phyloP scores from a whole-genome alignment of 257 asterid species.

The Primulina huaijiensis region DNA sequence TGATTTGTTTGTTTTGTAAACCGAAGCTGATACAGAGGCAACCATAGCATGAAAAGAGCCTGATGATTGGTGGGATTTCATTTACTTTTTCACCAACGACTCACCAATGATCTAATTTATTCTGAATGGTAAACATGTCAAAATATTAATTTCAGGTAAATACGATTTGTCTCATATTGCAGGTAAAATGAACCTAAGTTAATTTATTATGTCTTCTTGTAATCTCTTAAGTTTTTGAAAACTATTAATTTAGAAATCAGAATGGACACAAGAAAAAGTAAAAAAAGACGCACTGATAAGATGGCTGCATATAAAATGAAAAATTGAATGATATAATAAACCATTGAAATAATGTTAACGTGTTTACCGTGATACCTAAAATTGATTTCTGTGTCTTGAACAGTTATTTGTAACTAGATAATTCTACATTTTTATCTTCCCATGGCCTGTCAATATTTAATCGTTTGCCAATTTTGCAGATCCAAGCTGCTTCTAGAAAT shows the following conservation, averaged over 20 bases:
- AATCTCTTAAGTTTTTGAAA: neutral
- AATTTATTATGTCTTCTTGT: neutral
- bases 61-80: neutral
- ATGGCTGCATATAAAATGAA: neutral
- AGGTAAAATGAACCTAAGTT: too few species aligned
- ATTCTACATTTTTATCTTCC: neutral
- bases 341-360: neutral
- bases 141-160: too few species aligned
- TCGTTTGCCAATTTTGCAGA: constrained; percentile 24
- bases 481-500: constrained; percentile 29
- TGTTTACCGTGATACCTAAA: neutral
- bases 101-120: neutral
- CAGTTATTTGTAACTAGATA: too few species aligned
- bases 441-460: neutral
- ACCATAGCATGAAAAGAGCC: neutral
- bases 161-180: neutral
- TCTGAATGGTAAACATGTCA: neutral
- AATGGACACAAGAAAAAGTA: neutral
- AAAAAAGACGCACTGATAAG: neutral
- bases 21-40: neutral
- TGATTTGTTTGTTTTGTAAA: neutral
- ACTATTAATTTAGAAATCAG: neutral
- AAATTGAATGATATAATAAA: too few species aligned
- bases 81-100: neutral
- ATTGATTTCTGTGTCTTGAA: too few species aligned